phyloP scores from a whole-genome alignment of 2,329 filamentous ascomycete genomes.

The Paecilomyces formosus region DNA sequence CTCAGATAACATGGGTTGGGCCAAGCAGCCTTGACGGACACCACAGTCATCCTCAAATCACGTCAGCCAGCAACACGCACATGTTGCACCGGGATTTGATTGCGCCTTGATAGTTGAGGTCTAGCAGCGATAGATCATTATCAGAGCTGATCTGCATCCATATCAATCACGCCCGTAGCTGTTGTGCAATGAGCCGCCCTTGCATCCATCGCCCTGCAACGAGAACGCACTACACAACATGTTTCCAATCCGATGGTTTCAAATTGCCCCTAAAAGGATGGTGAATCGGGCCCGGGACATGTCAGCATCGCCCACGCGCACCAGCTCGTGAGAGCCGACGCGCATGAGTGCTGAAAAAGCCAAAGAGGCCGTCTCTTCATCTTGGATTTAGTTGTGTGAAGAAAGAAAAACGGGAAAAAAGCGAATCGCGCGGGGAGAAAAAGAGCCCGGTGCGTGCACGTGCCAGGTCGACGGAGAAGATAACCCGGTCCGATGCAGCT shows the following conservation, averaged over 20 bases:
- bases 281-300: conserved; percentile 58
- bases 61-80: neutral
- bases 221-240: conserved; percentile 10
- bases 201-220: neutral
- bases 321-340: conserved; percentile 38
- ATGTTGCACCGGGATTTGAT: neutral
- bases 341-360: conserved; percentile 48
- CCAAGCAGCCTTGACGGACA: neutral
- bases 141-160: neutral
- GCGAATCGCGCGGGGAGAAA: conserved; percentile 10
- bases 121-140: neutral
- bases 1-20: neutral
- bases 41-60: neutral
- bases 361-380: conserved; percentile 63
- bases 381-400: conserved; percentile 69
- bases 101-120: neutral
- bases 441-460: conserved; percentile 7
- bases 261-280: conserved; percentile 58
- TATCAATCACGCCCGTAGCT: neutral
- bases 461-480: neutral
- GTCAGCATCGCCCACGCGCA: conserved; percentile 50
- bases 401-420: conserved; percentile 18
- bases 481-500: neutral
- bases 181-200: neutral
- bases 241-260: conserved; percentile 51